A percentile compares a stretch with the other conserved stretches of the same genome.
Conservation (phyloP, 1,139 yeast species). For the Keqinozyma sinolaborantium region DNA sequence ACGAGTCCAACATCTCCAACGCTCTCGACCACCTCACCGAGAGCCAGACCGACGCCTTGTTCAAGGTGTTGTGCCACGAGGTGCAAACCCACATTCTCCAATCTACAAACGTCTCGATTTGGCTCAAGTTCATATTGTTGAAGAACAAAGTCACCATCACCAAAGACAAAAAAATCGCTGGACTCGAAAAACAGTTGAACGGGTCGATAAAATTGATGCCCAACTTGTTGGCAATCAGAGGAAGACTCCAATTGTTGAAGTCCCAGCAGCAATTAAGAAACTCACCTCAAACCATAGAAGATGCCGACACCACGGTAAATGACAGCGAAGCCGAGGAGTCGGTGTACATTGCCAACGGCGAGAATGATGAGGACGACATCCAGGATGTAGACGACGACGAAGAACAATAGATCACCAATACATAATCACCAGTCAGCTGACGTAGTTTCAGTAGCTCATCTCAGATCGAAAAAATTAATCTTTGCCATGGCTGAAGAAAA, state of each 20-base stretch:
- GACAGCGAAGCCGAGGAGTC: constrained; percentile 17
- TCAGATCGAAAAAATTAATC: constrained; percentile 1
- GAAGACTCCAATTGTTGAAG: constrained; percentile 39
- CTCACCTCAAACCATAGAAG: constrained; percentile 15
- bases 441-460: constrained; percentile 1
- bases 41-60: constrained; percentile 21
- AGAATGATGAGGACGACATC: constrained; percentile 36
- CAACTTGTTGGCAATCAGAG: constrained; percentile 39
- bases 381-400: constrained; percentile 15
- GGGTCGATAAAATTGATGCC: constrained; percentile 36
- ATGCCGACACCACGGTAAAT: constrained; percentile 21
- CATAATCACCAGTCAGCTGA: background rate
- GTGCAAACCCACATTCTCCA: constrained; percentile 34
- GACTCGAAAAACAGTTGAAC: constrained; percentile 18
- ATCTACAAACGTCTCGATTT: constrained; percentile 29
- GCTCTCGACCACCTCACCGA: constrained; percentile 22
- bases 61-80: constrained; percentile 28
- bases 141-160: constrained; percentile 23
- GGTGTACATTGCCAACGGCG: constrained; percentile 40
- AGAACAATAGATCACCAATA: constrained; percentile 6
- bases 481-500: constrained; percentile 29
- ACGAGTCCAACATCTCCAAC: constrained; percentile 32
- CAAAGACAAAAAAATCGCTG: constrained; percentile 5
- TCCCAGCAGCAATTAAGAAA: constrained; percentile 36
- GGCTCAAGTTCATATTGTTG: constrained; percentile 51